phyloP scores from a whole-genome alignment of 495 filamentous ascomycete genomes.

The Aspergillus baeticus region DNA sequence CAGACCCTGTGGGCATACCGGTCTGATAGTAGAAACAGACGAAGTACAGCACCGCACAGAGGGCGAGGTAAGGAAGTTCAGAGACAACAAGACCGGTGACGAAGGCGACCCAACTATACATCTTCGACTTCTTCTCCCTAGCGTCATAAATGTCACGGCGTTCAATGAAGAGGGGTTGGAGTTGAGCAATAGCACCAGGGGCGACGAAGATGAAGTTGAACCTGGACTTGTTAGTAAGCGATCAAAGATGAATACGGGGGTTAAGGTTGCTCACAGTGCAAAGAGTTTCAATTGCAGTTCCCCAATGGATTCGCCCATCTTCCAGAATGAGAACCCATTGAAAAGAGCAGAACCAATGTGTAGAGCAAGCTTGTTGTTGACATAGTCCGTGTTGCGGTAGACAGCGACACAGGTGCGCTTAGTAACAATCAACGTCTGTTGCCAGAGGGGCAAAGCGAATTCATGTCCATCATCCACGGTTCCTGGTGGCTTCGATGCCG shows the following conservation, averaged over 20 bases:
- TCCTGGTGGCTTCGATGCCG: conserved; percentile 30
- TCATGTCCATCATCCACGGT: conserved; percentile 43
- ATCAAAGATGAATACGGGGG: not conserved
- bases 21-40: conserved; percentile 53
- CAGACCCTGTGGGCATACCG: conserved; percentile 33
- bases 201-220: conserved; percentile 54
- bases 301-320: conserved; percentile 28
- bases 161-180: conserved; percentile 54
- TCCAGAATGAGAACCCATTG: conserved; percentile 46
- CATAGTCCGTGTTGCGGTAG: conserved; percentile 62
- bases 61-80: conserved; percentile 51
- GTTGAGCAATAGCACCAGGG: conserved; percentile 47
- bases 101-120: conserved; percentile 57
- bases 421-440: conserved; percentile 57
- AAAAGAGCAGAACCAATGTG: conserved; percentile 37
- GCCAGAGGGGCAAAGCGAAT: conserved; percentile 56
- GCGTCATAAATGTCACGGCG: conserved; percentile 52
- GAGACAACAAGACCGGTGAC: conserved; percentile 48
- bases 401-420: conserved; percentile 57
- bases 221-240: not conserved
- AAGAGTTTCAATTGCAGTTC: conserved; percentile 36
- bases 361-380: conserved; percentile 58
- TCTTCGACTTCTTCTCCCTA: conserved; percentile 51
- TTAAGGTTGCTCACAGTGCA: conserved; percentile 13
- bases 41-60: conserved; percentile 51